phyloP scores from a whole-genome alignment of 345 rosid genomes.

The Cochlearia excelsa region DNA sequence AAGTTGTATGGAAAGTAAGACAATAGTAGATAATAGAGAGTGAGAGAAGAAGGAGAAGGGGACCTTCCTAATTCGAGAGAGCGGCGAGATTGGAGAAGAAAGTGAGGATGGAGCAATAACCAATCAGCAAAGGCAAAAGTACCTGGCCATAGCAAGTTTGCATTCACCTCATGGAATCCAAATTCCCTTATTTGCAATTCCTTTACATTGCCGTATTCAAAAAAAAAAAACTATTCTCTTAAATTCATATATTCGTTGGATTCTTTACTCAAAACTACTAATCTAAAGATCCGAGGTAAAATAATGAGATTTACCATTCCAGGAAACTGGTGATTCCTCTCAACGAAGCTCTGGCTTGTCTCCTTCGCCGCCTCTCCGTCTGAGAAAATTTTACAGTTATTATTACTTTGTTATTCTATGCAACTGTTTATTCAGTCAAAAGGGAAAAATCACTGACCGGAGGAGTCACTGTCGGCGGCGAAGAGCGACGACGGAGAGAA shows the following conservation, averaged over 20 bases:
- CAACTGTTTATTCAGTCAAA: not conserved
- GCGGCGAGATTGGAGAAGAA: slow-evolving; percentile 52
- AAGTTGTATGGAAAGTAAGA: not conserved
- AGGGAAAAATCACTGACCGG: slow-evolving; percentile 31
- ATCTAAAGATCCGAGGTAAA: not conserved
- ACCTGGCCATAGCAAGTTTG: slow-evolving; percentile 98
- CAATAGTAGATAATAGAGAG: not conserved
- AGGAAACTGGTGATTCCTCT: slow-evolving; percentile 82
- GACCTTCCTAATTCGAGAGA: slow-evolving; percentile 94
- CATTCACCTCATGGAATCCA: slow-evolving; percentile 87
- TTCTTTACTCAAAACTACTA: not conserved
- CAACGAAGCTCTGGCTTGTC: slow-evolving; percentile 54
- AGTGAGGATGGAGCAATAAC: slow-evolving; percentile 55
- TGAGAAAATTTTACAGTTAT: slow-evolving; percentile 10
- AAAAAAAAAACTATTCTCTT: not conserved
- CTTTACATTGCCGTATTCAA: slow-evolving; percentile 43
- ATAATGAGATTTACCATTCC: slow-evolving; percentile 48
- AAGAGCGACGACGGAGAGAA: slow-evolving; percentile 93
- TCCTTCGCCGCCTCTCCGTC: slow-evolving; percentile 46
- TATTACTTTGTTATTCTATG: not conserved
- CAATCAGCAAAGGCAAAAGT: slow-evolving; percentile 88
- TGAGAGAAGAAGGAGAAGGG: not conserved
- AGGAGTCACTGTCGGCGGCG: slow-evolving; percentile 52
- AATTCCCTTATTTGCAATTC: slow-evolving; percentile 75
- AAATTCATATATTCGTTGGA: slow-evolving; percentile 15